Evolutionary conservation across 2,329 filamentous ascomycete species (phyloP).

Genomic region (Alternaria hordeiaustralica): DNA sequence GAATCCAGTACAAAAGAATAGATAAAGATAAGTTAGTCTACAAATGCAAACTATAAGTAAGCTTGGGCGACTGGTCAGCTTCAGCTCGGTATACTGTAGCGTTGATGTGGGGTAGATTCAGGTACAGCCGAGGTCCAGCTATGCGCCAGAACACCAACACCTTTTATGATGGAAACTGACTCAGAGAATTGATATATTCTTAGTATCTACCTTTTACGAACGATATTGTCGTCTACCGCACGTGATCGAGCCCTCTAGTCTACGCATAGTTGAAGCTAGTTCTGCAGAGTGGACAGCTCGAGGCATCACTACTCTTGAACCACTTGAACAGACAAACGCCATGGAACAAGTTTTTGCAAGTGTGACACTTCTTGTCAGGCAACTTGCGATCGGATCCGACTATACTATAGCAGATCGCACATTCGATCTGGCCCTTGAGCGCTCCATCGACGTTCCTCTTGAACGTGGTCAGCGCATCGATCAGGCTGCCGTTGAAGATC

Average conservation of each 20-base stretch:
- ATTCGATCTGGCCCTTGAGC: constrained; percentile 91
- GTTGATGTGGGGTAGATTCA: constrained; percentile 5
- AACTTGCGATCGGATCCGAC: constrained; percentile 87
- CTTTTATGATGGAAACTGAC: no score
- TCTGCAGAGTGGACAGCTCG: constrained; percentile 89
- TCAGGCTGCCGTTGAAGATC: constrained; percentile 87
- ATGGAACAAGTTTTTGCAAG: constrained; percentile 95
- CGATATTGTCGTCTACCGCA: background rate
- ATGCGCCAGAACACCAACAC: background rate
- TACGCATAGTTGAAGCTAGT: constrained; percentile 76
- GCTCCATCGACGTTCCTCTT: constrained; percentile 85
- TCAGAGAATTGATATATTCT: background rate
- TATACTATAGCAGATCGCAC: constrained; percentile 95
- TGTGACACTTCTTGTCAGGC: constrained; percentile 88
- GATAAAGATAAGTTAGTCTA: background rate
- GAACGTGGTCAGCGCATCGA: constrained; percentile 86
- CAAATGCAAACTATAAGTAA: background rate
- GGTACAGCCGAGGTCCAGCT: constrained; percentile 9
- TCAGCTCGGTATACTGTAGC: constrained; percentile 4
- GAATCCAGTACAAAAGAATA: background rate
- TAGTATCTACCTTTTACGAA: background rate
- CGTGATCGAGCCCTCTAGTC: background rate
- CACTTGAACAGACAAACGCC: constrained; percentile 90
- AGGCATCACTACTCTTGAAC: constrained; percentile 93
- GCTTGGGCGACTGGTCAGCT: background rate